Conservation (phyloP, 2,329 filamentous ascomycete genomes). For the Arthrobotrys entomopaga region DNA sequence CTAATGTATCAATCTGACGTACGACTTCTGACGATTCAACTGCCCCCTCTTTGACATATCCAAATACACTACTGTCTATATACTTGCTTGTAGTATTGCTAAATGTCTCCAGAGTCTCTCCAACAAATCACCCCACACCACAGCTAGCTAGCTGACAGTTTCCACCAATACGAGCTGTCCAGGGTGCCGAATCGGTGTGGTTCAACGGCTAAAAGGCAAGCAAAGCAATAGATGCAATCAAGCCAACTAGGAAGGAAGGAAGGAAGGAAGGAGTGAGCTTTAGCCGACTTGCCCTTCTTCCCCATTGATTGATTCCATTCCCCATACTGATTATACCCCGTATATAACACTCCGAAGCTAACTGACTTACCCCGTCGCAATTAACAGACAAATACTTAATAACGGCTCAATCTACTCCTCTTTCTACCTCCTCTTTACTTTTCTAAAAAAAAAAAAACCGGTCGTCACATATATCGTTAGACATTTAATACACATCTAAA, state of each 20-base stretch:
- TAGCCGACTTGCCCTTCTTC: slow-evolving; percentile 30
- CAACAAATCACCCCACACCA: no score
- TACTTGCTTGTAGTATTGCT: no score
- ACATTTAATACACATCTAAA: background rate
- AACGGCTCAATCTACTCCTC: slow-evolving; percentile 26
- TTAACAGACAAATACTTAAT: slow-evolving; percentile 33
- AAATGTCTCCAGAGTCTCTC: no score
- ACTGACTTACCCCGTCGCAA: slow-evolving; percentile 45
- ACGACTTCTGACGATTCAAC: no score
- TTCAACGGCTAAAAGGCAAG: no score
- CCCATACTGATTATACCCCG: slow-evolving; percentile 31
- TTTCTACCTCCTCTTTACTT: slow-evolving; percentile 8
- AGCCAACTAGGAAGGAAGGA: slow-evolving; percentile 46
- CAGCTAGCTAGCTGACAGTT: no score
- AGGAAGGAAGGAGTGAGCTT: slow-evolving; percentile 10
- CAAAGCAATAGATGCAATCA: slow-evolving; percentile 28
- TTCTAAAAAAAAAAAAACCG: no score
- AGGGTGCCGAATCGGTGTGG: no score
- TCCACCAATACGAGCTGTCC: no score
- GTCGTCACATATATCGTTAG: background rate
- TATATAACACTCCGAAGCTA: slow-evolving; percentile 22
- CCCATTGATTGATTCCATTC: background rate
- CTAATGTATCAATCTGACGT: no score
- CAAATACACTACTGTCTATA: no score
- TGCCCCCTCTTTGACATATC: no score